Evolutionary conservation across 192 early-diverging fungal genomes (phyloP).

Genomic region (Backusella westeae): DNA sequence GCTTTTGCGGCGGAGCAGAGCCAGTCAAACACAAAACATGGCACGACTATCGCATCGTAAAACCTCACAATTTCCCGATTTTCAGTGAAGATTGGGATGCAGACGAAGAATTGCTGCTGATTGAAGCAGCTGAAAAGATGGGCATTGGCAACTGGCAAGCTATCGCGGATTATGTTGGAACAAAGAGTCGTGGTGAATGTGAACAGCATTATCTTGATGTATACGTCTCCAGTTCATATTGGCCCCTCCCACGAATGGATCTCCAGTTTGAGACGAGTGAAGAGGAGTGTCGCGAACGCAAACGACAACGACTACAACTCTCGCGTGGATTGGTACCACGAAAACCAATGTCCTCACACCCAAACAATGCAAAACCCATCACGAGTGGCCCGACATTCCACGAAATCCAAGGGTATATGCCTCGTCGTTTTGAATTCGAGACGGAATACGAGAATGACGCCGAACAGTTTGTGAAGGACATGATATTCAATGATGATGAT

Average conservation of each 20-base stretch:
- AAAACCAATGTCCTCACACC: constrained; percentile 16
- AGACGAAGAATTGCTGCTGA: constrained; percentile 92
- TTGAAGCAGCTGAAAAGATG: constrained; percentile 87
- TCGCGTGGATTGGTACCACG: constrained; percentile 16
- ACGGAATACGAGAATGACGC: constrained; percentile 96
- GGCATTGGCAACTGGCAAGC: constrained; percentile 98
- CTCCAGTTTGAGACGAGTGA: constrained; percentile 61
- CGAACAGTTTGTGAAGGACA: constrained; percentile 92
- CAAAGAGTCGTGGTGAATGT: constrained; percentile 85
- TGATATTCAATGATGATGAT: constrained; percentile 88
- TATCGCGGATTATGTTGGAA: constrained; percentile 89
- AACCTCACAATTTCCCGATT: constrained; percentile 84
- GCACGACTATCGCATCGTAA: constrained; percentile 92
- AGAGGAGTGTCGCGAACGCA: constrained; percentile 34
- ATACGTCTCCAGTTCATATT: constrained; percentile 70
- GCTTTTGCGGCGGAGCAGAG: constrained; percentile 87
- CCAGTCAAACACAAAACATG: constrained; percentile 73
- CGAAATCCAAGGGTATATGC: constrained; percentile 98
- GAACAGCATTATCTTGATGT: constrained; percentile 87
- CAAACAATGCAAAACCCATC: constrained; percentile 51
- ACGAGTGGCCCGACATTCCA: constrained; percentile 89
- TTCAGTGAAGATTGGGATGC: constrained; percentile 92
- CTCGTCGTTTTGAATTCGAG: constrained; percentile 93
- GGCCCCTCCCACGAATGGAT: constrained; percentile 86
- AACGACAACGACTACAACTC: constrained; percentile 26